Evolutionary conservation across 73 alveolate species (phyloP).

Genomic region (Symbiodinium natans): DNA sequence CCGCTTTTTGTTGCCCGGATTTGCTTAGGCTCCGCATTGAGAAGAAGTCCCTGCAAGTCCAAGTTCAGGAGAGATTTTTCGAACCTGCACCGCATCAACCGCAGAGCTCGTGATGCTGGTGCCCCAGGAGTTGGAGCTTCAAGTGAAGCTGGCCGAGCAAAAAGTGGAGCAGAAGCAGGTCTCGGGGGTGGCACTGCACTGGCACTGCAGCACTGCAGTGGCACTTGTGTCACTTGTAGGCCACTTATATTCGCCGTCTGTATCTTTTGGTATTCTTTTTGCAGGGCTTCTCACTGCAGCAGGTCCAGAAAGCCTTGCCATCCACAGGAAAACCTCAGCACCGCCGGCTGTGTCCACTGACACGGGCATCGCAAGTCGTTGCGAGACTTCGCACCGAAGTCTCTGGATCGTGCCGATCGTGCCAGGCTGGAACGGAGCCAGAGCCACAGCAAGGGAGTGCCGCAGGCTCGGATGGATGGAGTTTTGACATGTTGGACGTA

Average conservation of each 20-base stretch:
- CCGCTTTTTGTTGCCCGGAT: background rate
- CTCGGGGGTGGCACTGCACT: no score
- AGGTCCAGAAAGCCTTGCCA: background rate
- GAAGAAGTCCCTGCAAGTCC: conserved; percentile 37
- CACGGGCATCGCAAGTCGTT: no score
- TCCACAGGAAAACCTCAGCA: background rate
- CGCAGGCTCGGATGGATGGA: no score
- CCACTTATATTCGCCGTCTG: background rate
- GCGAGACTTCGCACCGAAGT: background rate
- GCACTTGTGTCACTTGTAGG: no score
- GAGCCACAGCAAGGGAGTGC: background rate
- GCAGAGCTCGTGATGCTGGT: background rate
- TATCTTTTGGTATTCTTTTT: background rate
- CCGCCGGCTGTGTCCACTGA: no score
- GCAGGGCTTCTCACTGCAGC: background rate
- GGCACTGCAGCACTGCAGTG: no score
- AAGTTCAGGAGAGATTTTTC: background rate
- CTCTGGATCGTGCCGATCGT: background rate
- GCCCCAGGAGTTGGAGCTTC: conserved; percentile 35
- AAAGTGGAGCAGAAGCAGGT: background rate
- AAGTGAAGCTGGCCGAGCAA: conserved; percentile 10
- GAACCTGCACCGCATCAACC: background rate
- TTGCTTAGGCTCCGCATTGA: conserved; percentile 53
- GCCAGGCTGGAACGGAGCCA: background rate
- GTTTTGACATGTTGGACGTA: no score